phyloP scores from a whole-genome alignment of 371 early-diverging fungal species.

The Mortierella sp. region DNA sequence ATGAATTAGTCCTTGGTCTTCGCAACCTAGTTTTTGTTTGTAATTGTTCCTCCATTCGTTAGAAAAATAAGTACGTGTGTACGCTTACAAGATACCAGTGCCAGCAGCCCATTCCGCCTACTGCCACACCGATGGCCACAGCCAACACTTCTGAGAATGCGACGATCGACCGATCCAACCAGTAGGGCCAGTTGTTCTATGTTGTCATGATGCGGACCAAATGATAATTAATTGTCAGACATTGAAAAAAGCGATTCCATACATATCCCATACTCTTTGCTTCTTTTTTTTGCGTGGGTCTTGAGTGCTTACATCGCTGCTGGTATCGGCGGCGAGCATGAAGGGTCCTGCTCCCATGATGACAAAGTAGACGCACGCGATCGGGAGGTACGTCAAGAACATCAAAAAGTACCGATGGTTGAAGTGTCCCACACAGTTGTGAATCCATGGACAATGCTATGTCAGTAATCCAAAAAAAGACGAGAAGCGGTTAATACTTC shows the following conservation, averaged over 20 bases:
- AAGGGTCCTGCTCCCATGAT: slow-evolving; percentile 70
- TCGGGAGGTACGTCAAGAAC: slow-evolving; percentile 78
- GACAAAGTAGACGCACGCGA: slow-evolving; percentile 75
- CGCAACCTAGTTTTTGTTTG: background rate
- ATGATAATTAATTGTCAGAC: background rate
- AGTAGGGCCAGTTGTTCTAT: slow-evolving; percentile 70
- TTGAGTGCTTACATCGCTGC: slow-evolving; percentile 60
- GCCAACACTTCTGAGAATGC: slow-evolving; percentile 71
- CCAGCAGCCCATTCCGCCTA: slow-evolving; percentile 69
- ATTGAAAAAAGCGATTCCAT: background rate
- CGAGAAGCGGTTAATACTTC: slow-evolving; percentile 14
- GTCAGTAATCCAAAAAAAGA: background rate
- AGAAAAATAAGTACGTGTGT: background rate
- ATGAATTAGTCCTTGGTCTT: background rate
- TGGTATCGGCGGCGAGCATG: slow-evolving; percentile 64
- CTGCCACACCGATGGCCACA: slow-evolving; percentile 71
- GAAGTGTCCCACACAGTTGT: slow-evolving; percentile 86
- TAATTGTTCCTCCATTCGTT: background rate
- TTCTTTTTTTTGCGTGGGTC: too few species aligned
- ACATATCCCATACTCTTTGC: background rate
- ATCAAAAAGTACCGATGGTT: slow-evolving; percentile 89
- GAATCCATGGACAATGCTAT: slow-evolving; percentile 73
- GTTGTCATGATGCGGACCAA: background rate
- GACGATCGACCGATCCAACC: slow-evolving; percentile 67
- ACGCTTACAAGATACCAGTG: slow-evolving; percentile 69